phyloP scores from a whole-genome alignment of 73 alveolate species.

The Stentor coeruleus region DNA sequence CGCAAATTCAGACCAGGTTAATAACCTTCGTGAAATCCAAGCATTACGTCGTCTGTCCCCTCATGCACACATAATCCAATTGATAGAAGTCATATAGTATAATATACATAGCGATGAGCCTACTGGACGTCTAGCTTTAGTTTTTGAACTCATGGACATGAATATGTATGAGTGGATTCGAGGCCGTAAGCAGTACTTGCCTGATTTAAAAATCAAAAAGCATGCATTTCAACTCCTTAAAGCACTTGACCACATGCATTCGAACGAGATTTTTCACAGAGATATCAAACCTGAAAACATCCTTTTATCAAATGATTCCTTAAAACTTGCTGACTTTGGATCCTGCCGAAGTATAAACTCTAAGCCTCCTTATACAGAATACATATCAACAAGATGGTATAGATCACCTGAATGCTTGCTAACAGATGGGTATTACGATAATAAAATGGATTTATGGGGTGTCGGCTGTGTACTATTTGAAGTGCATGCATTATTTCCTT shows the following conservation, averaged over 20 bases:
- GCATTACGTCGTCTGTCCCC: conserved; percentile 82
- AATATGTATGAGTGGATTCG: conserved; percentile 95
- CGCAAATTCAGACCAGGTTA: conserved; percentile 58
- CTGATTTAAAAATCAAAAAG: conserved; percentile 82
- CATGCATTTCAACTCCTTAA: conserved; percentile 85
- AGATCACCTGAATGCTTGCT: conserved; percentile 98
- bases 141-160: conserved; percentile 98
- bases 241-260: conserved; percentile 95
- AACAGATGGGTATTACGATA: conserved; percentile 98
- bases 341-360: conserved; percentile 89
- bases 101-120: conserved; percentile 86
- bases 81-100: conserved; percentile 76
- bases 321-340: conserved; percentile 93
- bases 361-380: conserved; percentile 93
- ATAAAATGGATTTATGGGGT: conserved; percentile 99
- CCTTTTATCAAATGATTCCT: conserved; percentile 41
- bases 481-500: conserved; percentile 81
- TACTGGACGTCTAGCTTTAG: conserved; percentile 98
- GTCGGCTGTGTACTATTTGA: conserved; percentile 99
- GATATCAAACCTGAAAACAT: conserved; percentile 80
- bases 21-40: conserved; percentile 78
- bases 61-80: conserved; percentile 75
- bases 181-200: conserved; percentile 81
- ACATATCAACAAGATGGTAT: conserved; percentile 93
- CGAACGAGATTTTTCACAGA: conserved; percentile 93